phyloP scores from a whole-genome alignment of 106 monocot species.

The Dioscorea alata region DNA sequence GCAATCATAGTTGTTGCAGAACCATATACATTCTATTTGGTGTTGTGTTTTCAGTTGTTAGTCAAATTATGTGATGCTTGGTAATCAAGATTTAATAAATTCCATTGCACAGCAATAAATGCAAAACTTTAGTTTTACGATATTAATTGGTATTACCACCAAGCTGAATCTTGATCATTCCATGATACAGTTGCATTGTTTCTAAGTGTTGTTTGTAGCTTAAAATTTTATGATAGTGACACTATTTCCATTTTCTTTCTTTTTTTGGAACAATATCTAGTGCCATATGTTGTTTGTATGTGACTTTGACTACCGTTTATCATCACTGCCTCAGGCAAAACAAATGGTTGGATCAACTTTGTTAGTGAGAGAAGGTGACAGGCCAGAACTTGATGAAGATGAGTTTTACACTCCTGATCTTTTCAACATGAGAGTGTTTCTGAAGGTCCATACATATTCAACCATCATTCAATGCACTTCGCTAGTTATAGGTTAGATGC shows the following conservation, averaged over 20 bases:
- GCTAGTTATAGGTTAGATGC: background rate
- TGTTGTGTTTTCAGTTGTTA: no score
- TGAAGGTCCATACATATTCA: slow-evolving; percentile 51
- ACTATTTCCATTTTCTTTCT: background rate
- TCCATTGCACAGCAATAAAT: no score
- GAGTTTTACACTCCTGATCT: slow-evolving; percentile 89
- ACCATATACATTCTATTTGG: no score
- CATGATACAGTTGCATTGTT: background rate
- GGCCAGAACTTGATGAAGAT: slow-evolving; percentile 77
- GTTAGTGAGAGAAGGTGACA: slow-evolving; percentile 58
- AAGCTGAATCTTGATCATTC: background rate
- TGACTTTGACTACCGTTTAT: background rate
- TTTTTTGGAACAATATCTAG: background rate
- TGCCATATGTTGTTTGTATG: background rate
- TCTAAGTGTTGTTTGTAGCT: background rate
- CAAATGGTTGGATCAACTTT: slow-evolving; percentile 80
- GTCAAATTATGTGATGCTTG: no score
- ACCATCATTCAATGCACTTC: background rate
- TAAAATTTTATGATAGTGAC: background rate
- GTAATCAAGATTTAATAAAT: no score
- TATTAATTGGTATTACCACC: background rate
- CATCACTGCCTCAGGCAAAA: slow-evolving; percentile 54
- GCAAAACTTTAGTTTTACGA: no score
- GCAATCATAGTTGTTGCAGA: no score
- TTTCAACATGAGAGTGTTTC: slow-evolving; percentile 84